Conservation (phyloP, 768 basidiomycete species). For the Lentinula sp. region DNA sequence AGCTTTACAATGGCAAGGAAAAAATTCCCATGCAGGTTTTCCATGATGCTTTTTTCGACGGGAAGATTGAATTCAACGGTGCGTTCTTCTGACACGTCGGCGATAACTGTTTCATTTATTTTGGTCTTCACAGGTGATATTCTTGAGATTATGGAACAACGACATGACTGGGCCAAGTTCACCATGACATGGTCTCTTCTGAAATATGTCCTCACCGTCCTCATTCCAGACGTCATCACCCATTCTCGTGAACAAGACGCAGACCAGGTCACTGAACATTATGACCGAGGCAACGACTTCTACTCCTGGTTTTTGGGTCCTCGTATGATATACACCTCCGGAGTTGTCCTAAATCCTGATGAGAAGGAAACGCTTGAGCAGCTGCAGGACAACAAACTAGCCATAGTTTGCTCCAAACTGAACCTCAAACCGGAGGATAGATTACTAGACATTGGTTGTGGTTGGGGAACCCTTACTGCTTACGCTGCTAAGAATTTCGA, state of each 20-base stretch:
- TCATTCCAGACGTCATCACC: conserved; percentile 90
- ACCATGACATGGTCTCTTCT: conserved; percentile 86
- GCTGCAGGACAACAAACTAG: conserved; percentile 97
- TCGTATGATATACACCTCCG: conserved; percentile 97
- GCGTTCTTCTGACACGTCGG: conserved; percentile 15
- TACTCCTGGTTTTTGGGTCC: conserved; percentile 95
- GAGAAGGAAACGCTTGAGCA: conserved; percentile 81
- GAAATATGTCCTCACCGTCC: conserved; percentile 83
- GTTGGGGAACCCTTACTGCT: conserved; percentile 94
- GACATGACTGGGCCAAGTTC: conserved; percentile 95
- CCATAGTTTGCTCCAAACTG: conserved; percentile 92
- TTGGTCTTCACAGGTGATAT: conserved; percentile 66
- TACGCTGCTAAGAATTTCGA: conserved; percentile 96
- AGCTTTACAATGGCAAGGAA: conserved; percentile 71
- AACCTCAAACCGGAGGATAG: conserved; percentile 82
- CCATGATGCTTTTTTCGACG: conserved; percentile 96
- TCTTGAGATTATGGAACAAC: conserved; percentile 86
- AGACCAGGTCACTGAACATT: conserved; percentile 93
- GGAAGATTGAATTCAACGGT: conserved; percentile 96
- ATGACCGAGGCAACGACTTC: conserved; percentile 97
- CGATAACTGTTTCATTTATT: neutral
- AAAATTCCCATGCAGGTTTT: conserved; percentile 98
- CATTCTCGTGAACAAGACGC: conserved; percentile 92
- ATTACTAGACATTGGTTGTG: conserved; percentile 83
- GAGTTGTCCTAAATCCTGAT: conserved; percentile 69